Conservation (phyloP, 257 asterid species). For the Solanum gandarillasii region DNA sequence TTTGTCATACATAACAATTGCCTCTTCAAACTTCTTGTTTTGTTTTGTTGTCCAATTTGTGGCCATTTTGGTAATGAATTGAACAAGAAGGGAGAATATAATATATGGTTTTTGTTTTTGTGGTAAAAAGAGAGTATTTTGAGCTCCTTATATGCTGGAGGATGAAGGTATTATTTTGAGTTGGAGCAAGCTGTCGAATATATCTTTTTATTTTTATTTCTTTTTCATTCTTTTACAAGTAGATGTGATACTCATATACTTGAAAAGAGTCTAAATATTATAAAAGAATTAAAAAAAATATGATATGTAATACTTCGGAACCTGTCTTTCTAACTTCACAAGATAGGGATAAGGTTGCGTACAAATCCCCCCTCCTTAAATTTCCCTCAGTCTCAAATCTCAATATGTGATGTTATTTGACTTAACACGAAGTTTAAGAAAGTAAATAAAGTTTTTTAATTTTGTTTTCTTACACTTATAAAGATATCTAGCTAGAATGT, state of each 20-base stretch:
- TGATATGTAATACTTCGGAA: too few relatives aligned
- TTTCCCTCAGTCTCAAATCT: not conserved
- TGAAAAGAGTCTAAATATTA: not conserved
- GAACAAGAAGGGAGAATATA: not conserved
- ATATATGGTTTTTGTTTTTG: constrained; percentile 6
- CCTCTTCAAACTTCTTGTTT: constrained; percentile 45
- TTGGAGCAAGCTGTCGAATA: constrained; percentile 35
- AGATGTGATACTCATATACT: not conserved
- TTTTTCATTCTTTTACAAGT: not conserved
- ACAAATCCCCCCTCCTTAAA: not conserved
- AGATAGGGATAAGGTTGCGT: not conserved
- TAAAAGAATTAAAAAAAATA: not conserved
- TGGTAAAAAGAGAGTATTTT: constrained; percentile 3
- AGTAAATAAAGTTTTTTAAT: not conserved
- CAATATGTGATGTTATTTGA: not conserved
- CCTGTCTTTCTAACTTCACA: not conserved
- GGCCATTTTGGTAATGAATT: constrained; percentile 28
- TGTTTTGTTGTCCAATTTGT: constrained; percentile 33
- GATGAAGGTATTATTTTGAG: constrained; percentile 11
- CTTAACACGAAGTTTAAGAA: not conserved
- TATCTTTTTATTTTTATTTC: not conserved
- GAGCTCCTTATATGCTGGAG: constrained; percentile 1
- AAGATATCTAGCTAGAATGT: not conserved
- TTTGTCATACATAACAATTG: constrained; percentile 27
- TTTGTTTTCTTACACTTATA: not conserved